These are phyloP conservation scores for Dorcoceras hygrometricum DNA, from an alignment of 257 asterid species.

Conservation along the genomic window DNA sequence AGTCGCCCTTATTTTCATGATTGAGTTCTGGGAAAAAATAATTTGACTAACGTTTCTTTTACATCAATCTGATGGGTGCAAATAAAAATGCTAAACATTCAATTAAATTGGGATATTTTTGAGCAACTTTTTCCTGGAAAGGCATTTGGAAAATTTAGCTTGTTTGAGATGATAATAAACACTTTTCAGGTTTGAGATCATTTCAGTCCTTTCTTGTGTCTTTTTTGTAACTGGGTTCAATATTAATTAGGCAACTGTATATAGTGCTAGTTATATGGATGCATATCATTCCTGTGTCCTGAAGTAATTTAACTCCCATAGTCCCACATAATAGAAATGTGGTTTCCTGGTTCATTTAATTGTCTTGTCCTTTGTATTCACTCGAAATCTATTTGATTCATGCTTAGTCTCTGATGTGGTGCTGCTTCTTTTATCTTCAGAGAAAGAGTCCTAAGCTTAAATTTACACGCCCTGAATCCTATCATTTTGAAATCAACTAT, in stretches of 20 bases:
- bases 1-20: background rate
- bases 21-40: background rate
- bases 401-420: background rate
- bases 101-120: background rate
- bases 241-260: background rate
- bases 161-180: background rate
- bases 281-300: background rate
- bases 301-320: background rate
- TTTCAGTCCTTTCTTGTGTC: background rate
- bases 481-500: background rate
- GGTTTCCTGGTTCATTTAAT: background rate
- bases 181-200: conserved; percentile 1
- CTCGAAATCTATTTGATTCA: background rate
- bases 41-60: background rate
- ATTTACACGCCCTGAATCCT: background rate
- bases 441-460: background rate
- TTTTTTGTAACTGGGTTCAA: background rate
- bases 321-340: background rate
- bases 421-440: background rate
- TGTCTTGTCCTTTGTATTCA: background rate
- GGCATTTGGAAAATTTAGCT: background rate
- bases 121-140: background rate
- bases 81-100: background rate
- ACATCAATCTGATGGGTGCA: background rate
- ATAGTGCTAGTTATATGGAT: background rate